Evolutionary conservation across 345 rosid species (phyloP).

Genomic region (Passiflora organensis): DNA sequence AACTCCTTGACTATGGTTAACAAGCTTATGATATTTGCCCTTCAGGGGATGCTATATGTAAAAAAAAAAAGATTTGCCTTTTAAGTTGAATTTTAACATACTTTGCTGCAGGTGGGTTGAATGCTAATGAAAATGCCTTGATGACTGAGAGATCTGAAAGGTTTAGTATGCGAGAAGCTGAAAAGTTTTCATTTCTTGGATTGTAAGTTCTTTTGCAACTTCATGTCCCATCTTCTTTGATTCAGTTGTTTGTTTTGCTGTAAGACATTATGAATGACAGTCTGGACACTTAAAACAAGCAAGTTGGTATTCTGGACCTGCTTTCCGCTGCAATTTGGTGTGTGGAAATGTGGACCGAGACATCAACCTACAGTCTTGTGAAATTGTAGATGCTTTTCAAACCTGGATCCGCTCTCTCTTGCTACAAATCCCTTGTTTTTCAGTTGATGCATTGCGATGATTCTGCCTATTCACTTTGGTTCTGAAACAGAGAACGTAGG

Average conservation of each 20-base stretch:
- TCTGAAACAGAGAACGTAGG: conserved; percentile 45
- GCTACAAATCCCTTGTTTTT: too few relatives aligned
- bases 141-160: conserved; percentile 55
- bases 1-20: too few relatives aligned
- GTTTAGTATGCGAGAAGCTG: conserved; percentile 64
- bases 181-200: conserved; percentile 71
- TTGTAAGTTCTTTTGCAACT: conserved; percentile 48
- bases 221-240: conserved; percentile 1
- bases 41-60: too few relatives aligned
- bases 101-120: conserved; percentile 44
- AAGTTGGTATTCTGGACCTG: neutral
- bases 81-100: conserved; percentile 17
- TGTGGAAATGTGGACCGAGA: neutral
- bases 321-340: neutral
- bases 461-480: conserved; percentile 5
- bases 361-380: too few relatives aligned
- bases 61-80: neutral
- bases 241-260: neutral
- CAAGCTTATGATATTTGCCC: too few relatives aligned
- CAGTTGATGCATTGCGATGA: neutral
- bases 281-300: neutral
- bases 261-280: neutral
- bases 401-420: too few relatives aligned
- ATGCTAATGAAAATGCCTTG: conserved; percentile 33
- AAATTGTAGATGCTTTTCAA: too few relatives aligned